Conservation (phyloP, 768 basidiomycete genomes). For the Cystofilobasidium capitatum region DNA sequence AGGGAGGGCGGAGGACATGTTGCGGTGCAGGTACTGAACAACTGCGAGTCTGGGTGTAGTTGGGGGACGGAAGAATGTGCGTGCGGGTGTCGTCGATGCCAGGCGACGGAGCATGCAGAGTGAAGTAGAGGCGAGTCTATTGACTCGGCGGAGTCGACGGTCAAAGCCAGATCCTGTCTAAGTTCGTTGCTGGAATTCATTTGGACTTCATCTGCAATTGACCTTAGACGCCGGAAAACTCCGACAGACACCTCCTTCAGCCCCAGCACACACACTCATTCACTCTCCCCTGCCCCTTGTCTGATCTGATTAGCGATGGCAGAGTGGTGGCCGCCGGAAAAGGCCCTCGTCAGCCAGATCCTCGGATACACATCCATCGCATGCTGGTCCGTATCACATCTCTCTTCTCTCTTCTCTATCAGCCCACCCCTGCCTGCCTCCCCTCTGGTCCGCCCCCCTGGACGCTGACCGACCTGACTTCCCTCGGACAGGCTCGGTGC, state of each 20-base stretch:
- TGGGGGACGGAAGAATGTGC: not conserved
- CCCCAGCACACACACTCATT: too few relatives aligned
- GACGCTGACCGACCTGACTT: not conserved
- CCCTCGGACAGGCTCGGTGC: constrained; percentile 10
- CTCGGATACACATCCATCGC: constrained; percentile 3
- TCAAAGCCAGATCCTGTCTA: not conserved
- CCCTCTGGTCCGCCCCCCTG: not conserved
- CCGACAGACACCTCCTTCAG: too few relatives aligned
- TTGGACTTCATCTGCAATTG: too few relatives aligned
- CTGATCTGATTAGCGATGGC: too few relatives aligned
- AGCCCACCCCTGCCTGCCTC: not conserved
- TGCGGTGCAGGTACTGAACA: not conserved
- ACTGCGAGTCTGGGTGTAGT: not conserved
- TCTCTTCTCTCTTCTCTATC: not conserved
- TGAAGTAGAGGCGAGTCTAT: not conserved
- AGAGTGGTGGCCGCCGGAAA: too few relatives aligned
- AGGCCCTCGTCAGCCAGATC: not conserved
- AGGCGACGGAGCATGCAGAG: constrained; percentile 6
- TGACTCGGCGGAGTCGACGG: not conserved
- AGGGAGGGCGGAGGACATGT: constrained; percentile 25
- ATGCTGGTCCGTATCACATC: constrained; percentile 1
- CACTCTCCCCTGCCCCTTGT: too few relatives aligned
- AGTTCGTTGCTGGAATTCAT: too few relatives aligned
- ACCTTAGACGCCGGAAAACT: too few relatives aligned
- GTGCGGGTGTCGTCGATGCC: not conserved